Percentiles rank a stretch among this genome's conserved stretches.
phyloP scores from a whole-genome alignment of 1,284 basidiomycete species.

The Sanghuangporus baumii region DNA sequence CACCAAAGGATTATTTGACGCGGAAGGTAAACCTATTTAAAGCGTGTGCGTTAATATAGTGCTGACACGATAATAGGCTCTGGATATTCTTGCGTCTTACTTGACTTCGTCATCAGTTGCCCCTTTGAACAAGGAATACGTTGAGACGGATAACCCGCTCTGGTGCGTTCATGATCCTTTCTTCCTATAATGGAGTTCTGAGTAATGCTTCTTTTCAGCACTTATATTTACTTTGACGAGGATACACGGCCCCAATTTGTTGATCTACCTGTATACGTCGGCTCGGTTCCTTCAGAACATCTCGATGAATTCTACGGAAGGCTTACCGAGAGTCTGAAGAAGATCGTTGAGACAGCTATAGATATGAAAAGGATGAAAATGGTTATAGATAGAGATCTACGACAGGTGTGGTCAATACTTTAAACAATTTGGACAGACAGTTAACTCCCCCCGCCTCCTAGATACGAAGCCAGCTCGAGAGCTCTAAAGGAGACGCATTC shows the following conservation, averaged over 20 bases:
- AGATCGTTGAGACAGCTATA: constrained; percentile 73
- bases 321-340: constrained; percentile 66
- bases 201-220: constrained; percentile 36
- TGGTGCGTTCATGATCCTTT: constrained; percentile 49
- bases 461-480: constrained; percentile 73
- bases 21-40: constrained; percentile 47
- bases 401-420: constrained; percentile 50
- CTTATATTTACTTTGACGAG: constrained; percentile 82
- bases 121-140: constrained; percentile 88
- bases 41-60: background rate
- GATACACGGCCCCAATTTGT: constrained; percentile 72
- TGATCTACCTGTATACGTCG: constrained; percentile 74
- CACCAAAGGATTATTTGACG: constrained; percentile 69
- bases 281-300: constrained; percentile 80
- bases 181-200: constrained; percentile 16
- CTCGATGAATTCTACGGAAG: constrained; percentile 69
- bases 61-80: constrained; percentile 43
- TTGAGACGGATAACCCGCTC: constrained; percentile 88
- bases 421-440: background rate
- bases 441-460: constrained; percentile 25
- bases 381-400: constrained; percentile 84
- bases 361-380: constrained; percentile 91
- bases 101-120: constrained; percentile 87
- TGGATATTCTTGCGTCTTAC: constrained; percentile 86
- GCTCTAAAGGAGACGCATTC: constrained; percentile 72